Evolutionary conservation across 208 protist species (phyloP), one percentile per base, ranked within the genome.

Genomic region (Leishmania turanica): DNA sequence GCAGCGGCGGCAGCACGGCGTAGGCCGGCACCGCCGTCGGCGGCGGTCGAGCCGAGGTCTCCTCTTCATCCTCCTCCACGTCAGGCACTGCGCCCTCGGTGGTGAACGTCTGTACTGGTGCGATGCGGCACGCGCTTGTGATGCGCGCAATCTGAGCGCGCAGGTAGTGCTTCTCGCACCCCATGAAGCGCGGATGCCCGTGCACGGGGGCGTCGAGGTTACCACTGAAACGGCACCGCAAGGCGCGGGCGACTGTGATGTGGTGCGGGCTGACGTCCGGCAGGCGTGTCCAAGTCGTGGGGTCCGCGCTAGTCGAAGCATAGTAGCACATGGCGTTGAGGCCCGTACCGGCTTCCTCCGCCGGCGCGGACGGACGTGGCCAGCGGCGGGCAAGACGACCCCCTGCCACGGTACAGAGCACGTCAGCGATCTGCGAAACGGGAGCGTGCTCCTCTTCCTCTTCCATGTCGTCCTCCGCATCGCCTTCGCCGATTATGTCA

Each of bases 91-190:
- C 94, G 49, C 89, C 90, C 60, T 98, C 96, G 3, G 89, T 94
- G 60, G 91, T 91, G 89, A 90, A 98, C 40, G 92, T 89, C 72
- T 93, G 92, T 68, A 79, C 72, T 31, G 98, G 98, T 2, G 94
- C 93, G 49, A 99, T 88, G n/a, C 89, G 90, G 86, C 90, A 96
- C 9, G 90, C 88, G 79, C 88, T 93, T 34, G 89, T 89, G 84
- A 99, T 99, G 87, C 98, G 96, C 27, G 98, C 96, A 77, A 99
- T 99, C 86, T 99, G 97, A 15, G 98, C 97, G 27, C 98, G 95
- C 70, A 99, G 88, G 86, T 98, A 98, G 85, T 98, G 88, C 78
- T 90, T 91, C 88, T 99, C 98, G 11, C 86, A 77, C 19, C 98
- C 98, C 4, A 97, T 92, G 77, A 99, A 99, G 54, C 88, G 86